Percentiles rank a stretch among this genome's conserved stretches.
Conservation (phyloP, 1,284 basidiomycete genomes). For the Moesziomyces aphidis region DNA sequence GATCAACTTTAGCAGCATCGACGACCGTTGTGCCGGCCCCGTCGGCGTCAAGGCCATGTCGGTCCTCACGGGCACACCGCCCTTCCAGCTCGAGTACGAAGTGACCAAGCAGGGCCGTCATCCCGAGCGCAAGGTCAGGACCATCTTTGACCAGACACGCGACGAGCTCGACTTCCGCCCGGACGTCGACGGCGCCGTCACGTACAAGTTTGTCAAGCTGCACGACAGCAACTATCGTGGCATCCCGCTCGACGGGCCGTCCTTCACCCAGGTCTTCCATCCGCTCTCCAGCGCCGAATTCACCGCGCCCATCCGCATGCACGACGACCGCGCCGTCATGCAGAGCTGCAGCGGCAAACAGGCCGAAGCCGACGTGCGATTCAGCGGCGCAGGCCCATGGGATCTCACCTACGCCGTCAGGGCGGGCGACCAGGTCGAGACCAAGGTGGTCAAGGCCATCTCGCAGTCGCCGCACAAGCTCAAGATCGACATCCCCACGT, state of each 20-base stretch:
- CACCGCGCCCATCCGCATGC: slow-evolving; percentile 40
- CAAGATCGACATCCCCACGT: slow-evolving; percentile 65
- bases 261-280: slow-evolving; percentile 63
- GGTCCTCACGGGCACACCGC: slow-evolving; percentile 87
- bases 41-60: slow-evolving; percentile 89
- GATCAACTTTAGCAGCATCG: slow-evolving; percentile 88
- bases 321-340: slow-evolving; percentile 52
- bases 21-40: slow-evolving; percentile 86
- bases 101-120: slow-evolving; percentile 73
- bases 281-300: slow-evolving; percentile 64
- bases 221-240: slow-evolving; percentile 87
- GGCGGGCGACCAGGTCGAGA: slow-evolving; percentile 28
- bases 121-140: slow-evolving; percentile 69
- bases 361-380: slow-evolving; percentile 56
- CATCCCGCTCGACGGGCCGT: slow-evolving; percentile 66
- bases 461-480: slow-evolving; percentile 57
- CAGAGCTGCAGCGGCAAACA: slow-evolving; percentile 63
- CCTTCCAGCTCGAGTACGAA: slow-evolving; percentile 86
- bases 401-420: slow-evolving; percentile 62
- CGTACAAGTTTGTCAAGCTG: slow-evolving; percentile 82
- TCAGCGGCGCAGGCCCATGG: slow-evolving; percentile 64
- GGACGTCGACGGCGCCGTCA: slow-evolving; percentile 87
- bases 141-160: slow-evolving; percentile 77
- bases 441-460: slow-evolving; percentile 60
- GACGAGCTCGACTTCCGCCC: slow-evolving; percentile 89